Evolutionary conservation across 192 early-diverging fungal genomes (phyloP).

Genomic region (Entomortierella lignicola): DNA sequence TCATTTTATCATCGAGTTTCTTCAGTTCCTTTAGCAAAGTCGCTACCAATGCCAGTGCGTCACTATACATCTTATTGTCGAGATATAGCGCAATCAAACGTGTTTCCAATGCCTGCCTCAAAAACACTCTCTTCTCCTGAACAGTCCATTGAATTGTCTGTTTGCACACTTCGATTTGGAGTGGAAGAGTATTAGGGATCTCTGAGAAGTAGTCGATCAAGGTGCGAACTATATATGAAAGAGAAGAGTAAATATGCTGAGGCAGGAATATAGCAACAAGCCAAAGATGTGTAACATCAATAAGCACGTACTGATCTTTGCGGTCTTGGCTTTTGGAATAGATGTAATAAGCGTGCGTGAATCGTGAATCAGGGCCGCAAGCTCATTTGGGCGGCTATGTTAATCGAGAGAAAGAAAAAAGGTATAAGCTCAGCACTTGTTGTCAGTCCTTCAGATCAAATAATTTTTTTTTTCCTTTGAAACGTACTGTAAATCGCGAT

Average conservation of each 20-base stretch:
- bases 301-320: constrained; percentile 81
- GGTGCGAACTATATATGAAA: constrained; percentile 71
- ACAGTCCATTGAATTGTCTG: constrained; percentile 94
- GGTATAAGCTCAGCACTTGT: background rate
- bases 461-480: background rate
- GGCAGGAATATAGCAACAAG: background rate
- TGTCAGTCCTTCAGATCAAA: background rate
- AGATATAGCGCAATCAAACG: constrained; percentile 89
- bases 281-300: background rate
- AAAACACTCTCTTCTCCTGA: constrained; percentile 92
- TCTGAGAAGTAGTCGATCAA: constrained; percentile 89
- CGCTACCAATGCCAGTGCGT: constrained; percentile 85
- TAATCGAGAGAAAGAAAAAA: background rate
- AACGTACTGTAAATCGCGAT: constrained; percentile 72
- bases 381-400: constrained; percentile 76
- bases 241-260: background rate
- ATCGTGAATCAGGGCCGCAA: constrained; percentile 84
- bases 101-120: constrained; percentile 96
- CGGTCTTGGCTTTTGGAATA: constrained; percentile 96
- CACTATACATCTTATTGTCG: constrained; percentile 96
- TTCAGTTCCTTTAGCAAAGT: constrained; percentile 96
- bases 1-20: constrained; percentile 98
- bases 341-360: constrained; percentile 83
- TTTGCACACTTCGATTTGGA: constrained; percentile 94
- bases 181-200: constrained; percentile 86